Base-by-base conservation (phyloP, 2,329 filamentous ascomycete genomes). In the Aspergillus arachidicola region DNA sequence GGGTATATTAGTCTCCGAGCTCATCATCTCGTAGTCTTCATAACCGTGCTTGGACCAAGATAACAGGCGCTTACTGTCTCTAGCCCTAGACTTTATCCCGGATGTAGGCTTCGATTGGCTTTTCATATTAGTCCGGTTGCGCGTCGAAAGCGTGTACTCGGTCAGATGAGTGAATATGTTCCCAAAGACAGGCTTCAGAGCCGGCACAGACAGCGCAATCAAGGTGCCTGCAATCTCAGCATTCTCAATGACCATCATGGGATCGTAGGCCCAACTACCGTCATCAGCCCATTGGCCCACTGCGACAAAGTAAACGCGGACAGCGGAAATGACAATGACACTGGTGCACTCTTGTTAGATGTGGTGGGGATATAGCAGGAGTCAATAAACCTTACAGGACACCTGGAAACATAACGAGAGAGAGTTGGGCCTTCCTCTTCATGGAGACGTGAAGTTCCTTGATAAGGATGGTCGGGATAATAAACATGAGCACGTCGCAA, bases 171-270 rank as follows among this genome's bases (percentile, higher is more conserved):
- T 48, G 55, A 71, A 73, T 10, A 71, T 41, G 51, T 66, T 70
- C 19, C 71, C 80, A 48, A 81, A 78, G 3, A 85, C 68, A 0
- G 83, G 83, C 59, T 85, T 84, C 54, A 84, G 71, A 3, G 82
- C 83, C 0, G 84, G 83, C 0, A 85, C 75, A 0, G 83, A 85
- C 1, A 85, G 76, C 1, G 83, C 82, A 45, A 85, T 80, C 28
- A 85, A 68, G 0, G 84, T 85, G 1, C 79, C 77, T 4, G 82
- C 83, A 23, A 85, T 82, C 46, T 85, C 83, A 1, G 83, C 79
- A 3, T 80, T 80, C 69, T 85, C 83, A 4, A 85, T 78, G 3
- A 74, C 81, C 4, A 85, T 72, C 75, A 85, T 79, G 0, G 83
- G 80, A 58, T 83, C 80, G 68, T 85, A 85, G 28, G 76, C 75